phyloP scores from a whole-genome alignment of 805 yeast species.

The Ogataea paraovalis region DNA sequence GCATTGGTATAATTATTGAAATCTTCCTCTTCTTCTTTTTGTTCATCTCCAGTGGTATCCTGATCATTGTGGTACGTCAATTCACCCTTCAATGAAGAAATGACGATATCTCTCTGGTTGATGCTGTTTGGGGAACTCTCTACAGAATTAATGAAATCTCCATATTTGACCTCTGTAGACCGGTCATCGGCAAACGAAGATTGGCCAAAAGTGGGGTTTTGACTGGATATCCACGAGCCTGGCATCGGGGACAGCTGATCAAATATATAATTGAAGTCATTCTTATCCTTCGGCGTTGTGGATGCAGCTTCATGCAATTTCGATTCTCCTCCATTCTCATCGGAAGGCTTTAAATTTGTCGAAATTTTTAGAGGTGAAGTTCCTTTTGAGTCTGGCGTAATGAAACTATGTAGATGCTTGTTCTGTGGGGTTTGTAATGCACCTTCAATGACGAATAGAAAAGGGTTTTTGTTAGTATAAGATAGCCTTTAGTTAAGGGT shows the following conservation, averaged over 20 bases:
- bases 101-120: constrained; percentile 5
- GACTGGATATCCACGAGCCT: constrained; percentile 26
- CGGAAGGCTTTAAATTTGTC: neutral
- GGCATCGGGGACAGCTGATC: constrained; percentile 28
- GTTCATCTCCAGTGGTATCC: neutral
- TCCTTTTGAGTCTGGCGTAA: constrained; percentile 1
- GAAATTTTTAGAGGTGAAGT: constrained; percentile 3
- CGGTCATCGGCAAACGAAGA: neutral
- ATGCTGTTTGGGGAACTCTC: constrained; percentile 18
- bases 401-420: neutral
- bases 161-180: constrained; percentile 2
- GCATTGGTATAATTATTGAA: neutral
- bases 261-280: constrained; percentile 24
- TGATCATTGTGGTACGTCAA: constrained; percentile 4
- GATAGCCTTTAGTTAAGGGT: too few relatives aligned
- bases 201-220: constrained; percentile 11
- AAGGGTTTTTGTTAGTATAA: neutral
- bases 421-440: neutral
- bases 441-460: neutral
- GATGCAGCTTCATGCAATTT: neutral
- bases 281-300: constrained; percentile 13
- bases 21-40: neutral
- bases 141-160: constrained; percentile 14
- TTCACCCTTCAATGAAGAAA: constrained; percentile 19
- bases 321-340: neutral